Percentiles rank a stretch among this genome's conserved stretches.
phyloP scores from a whole-genome alignment of 352 stramenopile genomes.

The Globisporangium viniferum region DNA sequence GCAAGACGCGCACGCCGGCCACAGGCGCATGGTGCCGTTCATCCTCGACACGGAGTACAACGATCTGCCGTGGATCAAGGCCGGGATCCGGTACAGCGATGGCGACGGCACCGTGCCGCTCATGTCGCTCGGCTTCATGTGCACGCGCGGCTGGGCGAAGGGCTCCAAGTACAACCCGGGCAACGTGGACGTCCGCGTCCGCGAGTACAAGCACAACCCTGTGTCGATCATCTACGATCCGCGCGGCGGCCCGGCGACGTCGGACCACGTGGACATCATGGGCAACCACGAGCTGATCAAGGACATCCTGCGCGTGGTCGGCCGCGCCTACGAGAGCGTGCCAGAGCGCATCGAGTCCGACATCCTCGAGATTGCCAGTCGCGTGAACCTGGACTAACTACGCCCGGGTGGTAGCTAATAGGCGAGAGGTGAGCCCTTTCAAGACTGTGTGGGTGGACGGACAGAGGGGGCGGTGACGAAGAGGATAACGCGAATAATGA shows the following conservation, averaged over 20 bases:
- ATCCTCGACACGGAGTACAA: conserved; percentile 59
- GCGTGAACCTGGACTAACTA: conserved; percentile 32
- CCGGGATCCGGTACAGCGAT: conserved; percentile 84
- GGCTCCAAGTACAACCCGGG: conserved; percentile 85
- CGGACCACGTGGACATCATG: conserved; percentile 96
- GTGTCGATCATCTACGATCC: conserved; percentile 75
- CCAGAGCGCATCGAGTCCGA: conserved; percentile 65
- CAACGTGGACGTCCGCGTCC: conserved; percentile 82
- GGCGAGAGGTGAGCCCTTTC: no score
- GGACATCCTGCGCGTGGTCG: conserved; percentile 60
- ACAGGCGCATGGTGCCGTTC: conserved; percentile 51
- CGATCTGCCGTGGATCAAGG: conserved; percentile 68
- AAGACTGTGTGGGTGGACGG: no score
- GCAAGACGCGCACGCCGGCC: conserved; percentile 24
- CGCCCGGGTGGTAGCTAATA: no score
- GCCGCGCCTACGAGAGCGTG: conserved; percentile 66
- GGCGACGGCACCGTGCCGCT: conserved; percentile 93
- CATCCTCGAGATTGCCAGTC: conserved; percentile 61
- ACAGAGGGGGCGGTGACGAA: not conserved
- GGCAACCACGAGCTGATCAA: conserved; percentile 91
- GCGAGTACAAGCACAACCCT: conserved; percentile 69
- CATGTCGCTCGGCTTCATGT: conserved; percentile 94
- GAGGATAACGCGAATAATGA: not conserved
- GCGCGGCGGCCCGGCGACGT: conserved; percentile 65
- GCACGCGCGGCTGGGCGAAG: conserved; percentile 75